Evolutionary conservation across 2,329 filamentous ascomycete genomes (phyloP).

Genomic region (Lasiodiplodia sp.): DNA sequence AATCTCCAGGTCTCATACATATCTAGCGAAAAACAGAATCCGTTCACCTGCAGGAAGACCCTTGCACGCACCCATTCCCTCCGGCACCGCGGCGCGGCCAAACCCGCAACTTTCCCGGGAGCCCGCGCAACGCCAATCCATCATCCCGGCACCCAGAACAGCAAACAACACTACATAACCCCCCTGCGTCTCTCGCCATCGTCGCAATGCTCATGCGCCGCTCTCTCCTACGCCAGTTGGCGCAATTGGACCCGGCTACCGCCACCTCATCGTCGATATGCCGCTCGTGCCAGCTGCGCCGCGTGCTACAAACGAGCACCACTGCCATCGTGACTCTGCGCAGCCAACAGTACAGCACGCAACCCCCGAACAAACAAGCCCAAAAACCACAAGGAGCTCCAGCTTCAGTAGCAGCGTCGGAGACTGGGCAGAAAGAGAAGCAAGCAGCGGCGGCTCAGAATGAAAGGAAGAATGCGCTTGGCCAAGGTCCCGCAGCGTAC

Average conservation of each 20-base stretch:
- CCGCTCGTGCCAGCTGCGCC: conserved; percentile 17
- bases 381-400: not conserved
- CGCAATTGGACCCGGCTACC: not conserved
- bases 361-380: not conserved
- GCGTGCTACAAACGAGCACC: not conserved
- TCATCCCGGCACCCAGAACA: not conserved
- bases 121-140: not conserved
- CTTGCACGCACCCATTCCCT: not conserved
- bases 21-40: not conserved
- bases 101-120: not conserved
- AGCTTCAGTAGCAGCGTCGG: not conserved
- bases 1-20: too few species aligned
- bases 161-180: not conserved
- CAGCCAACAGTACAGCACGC: not conserved
- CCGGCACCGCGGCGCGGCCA: not conserved
- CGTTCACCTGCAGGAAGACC: not conserved
- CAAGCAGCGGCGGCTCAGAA: not conserved
- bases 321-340: not conserved
- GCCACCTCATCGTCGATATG: conserved; percentile 4
- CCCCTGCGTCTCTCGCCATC: not conserved
- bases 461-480: conserved; percentile 19
- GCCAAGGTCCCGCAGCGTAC: conserved; percentile 23
- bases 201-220: conserved; percentile 20
- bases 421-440: not conserved
- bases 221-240: conserved; percentile 6